phyloP scores from a whole-genome alignment of 768 basidiomycete genomes.

The Kwoniella botswanensis region DNA sequence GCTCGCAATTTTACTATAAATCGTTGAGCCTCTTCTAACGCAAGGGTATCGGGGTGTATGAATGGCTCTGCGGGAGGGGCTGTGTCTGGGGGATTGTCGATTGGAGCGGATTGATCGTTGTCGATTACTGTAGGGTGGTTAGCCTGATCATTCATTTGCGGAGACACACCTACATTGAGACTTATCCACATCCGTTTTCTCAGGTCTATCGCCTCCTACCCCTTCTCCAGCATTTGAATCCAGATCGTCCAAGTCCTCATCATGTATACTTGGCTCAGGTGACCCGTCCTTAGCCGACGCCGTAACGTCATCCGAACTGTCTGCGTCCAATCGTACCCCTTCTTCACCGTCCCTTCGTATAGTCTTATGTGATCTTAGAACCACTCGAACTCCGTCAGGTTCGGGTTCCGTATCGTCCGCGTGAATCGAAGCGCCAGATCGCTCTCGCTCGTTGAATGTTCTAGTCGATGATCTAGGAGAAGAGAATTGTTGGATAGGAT shows the following conservation, averaged over 20 bases:
- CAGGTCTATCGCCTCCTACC: neutral
- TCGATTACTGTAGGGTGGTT: neutral
- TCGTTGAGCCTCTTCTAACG: neutral
- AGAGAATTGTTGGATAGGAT: conserved; percentile 30
- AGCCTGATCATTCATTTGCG: neutral
- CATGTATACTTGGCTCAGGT: neutral
- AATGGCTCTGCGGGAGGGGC: neutral
- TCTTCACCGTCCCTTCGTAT: neutral
- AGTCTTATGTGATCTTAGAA: neutral
- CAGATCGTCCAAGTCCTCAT: conserved; percentile 6
- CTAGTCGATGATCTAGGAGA: conserved; percentile 6
- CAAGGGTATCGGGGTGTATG: conserved; percentile 8
- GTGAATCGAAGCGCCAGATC: neutral
- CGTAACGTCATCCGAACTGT: neutral
- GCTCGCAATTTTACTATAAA: neutral
- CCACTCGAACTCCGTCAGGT: neutral
- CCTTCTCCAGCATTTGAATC: neutral
- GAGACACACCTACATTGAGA: neutral
- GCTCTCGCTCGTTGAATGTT: no score
- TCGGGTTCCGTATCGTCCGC: neutral
- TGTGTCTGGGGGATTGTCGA: neutral
- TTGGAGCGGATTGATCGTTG: neutral
- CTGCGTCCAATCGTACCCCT: neutral
- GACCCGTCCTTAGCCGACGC: neutral
- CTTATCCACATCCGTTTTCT: neutral